Evolutionary conservation across 371 early-diverging fungal species (phyloP), one percentile per base, ranked within the genome.

Genomic region (Blakeslea trispora): DNA sequence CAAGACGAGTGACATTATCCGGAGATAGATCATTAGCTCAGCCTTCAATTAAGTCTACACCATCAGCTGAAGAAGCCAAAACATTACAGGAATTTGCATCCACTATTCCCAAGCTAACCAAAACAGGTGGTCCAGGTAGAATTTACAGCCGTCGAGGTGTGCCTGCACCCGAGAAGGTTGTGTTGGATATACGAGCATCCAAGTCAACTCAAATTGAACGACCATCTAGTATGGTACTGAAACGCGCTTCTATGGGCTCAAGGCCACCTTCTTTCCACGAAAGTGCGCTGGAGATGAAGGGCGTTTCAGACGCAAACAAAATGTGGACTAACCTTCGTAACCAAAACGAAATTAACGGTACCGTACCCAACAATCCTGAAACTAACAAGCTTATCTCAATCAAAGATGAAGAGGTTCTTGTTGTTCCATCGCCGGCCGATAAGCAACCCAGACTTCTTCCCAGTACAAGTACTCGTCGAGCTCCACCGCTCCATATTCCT

Each of bases 141-240:
- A 13, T 55, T 11, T 48, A 57, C 14, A 57, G 44, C 22, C 41
- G 44, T 17, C 31, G 57, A 31, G 37, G 37, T 37, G 21, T 17
- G 7, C 43, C 43, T 21, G 17, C 43, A 1, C 19, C 8, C 1
- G 43, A 43, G 10, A 43, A 37, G 3, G 37, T 37, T 14, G 14
- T 37, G 3, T 37, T 37, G 42, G 24, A 35, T n/a, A 44, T 8
- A 45, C 22, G 17, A 9, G 22, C 19, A 3, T 8, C 4, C 22
- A 45, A 39, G 23, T 5, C 37, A 37, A 47, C 49, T 23, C 53
- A 48, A 0, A 23, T 54, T 17, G 66, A 59, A 49, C 17, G 62
- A 18, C 67, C 67, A n/a, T 67, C 67, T 1, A 67, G 63, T 21
- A 67, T 62, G 40, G 67, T 59, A 5, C 52, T 59, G 3, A 62